Conservation (phyloP, 306 rosid genomes). For the Ormosia semicastrata region DNA sequence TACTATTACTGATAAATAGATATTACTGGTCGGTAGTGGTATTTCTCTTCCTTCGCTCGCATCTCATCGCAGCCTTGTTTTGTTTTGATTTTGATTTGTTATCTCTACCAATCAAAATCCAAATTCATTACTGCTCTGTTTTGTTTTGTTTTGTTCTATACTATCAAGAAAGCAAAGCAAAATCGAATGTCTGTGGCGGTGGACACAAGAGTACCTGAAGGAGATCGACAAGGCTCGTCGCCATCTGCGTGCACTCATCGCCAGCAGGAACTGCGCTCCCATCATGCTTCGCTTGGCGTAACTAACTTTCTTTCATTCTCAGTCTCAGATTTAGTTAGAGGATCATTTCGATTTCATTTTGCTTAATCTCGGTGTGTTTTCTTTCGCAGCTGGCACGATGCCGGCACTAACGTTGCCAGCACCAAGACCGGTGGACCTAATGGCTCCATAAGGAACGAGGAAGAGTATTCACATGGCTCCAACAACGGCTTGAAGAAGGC, state of each 20-base stretch:
- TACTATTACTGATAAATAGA: no score
- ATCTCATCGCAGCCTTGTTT: no score
- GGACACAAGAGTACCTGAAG: conserved; percentile 64
- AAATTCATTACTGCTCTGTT: no score
- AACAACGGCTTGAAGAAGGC: conserved; percentile 91
- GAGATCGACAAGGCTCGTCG: conserved; percentile 83
- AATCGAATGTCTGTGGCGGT: conserved; percentile 52
- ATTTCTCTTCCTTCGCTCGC: no score
- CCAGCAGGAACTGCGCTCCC: conserved; percentile 81
- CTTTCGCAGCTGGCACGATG: conserved; percentile 83
- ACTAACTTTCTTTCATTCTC: not conserved
- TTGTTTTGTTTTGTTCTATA: no score
- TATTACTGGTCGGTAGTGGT: no score
- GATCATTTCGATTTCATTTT: conserved; percentile 12
- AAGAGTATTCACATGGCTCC: conserved; percentile 77
- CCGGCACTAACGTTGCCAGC: conserved; percentile 78
- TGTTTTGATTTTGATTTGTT: no score
- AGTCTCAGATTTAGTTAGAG: not conserved
- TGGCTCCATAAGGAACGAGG: conserved; percentile 88
- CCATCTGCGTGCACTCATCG: conserved; percentile 83
- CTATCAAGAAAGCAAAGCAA: not conserved
- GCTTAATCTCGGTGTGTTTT: not conserved
- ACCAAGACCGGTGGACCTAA: conserved; percentile 89
- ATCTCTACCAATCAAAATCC: no score
- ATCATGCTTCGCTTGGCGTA: conserved; percentile 95